Conservation (phyloP, 306 rosid genomes). For the Potentilla sterilis region DNA sequence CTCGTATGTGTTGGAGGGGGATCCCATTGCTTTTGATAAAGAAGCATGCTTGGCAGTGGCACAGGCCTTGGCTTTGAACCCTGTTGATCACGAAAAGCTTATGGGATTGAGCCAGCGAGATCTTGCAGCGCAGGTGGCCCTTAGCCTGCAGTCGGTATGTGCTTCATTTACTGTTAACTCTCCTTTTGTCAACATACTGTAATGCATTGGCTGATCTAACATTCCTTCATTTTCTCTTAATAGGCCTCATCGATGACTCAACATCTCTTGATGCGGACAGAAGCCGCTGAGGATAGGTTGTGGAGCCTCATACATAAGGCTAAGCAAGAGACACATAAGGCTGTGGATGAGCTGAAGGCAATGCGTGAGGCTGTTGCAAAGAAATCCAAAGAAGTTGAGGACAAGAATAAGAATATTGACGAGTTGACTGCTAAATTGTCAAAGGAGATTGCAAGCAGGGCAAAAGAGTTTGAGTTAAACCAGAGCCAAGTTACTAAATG, state of each 20-base stretch:
- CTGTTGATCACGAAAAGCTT: not conserved
- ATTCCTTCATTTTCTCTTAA: not conserved
- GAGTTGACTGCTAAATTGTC: not conserved
- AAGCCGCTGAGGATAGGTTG: not conserved
- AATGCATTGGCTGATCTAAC: not conserved
- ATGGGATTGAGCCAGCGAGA: not conserved
- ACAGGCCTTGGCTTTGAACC: not conserved
- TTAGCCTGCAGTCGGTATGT: not conserved
- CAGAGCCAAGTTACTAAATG: not conserved
- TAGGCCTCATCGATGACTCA: not conserved
- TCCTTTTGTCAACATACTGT: not conserved
- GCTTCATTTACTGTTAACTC: not conserved
- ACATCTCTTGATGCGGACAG: not conserved
- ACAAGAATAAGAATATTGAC: not conserved
- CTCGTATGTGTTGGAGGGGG: not conserved
- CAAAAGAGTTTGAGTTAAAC: not conserved
- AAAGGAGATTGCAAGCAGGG: not conserved
- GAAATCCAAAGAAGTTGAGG: not conserved
- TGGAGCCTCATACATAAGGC: not conserved
- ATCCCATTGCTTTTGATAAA: not conserved
- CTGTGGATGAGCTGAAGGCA: not conserved
- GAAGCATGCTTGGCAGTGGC: not conserved
- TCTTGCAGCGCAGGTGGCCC: not conserved
- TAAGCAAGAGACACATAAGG: not conserved
- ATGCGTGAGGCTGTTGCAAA: not conserved